Conservation (phyloP, 1,284 basidiomycete species). For the Ceratobasidium theobromae region DNA sequence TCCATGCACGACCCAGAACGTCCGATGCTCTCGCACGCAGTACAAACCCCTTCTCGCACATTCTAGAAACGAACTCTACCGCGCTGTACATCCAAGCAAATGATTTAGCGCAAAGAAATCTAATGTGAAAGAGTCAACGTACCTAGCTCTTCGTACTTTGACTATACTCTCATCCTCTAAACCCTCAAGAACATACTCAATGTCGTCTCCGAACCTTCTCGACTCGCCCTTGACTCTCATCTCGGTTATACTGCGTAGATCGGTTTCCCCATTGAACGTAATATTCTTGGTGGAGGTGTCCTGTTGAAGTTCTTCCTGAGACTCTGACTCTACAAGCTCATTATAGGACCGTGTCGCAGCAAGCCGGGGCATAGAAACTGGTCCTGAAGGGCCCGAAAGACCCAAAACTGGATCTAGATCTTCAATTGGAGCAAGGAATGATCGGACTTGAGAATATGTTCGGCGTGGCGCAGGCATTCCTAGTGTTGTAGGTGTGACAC, state of each 20-base stretch:
- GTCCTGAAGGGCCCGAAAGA: background rate
- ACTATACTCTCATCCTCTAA: constrained; percentile 55
- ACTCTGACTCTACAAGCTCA: constrained; percentile 12
- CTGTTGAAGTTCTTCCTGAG: constrained; percentile 27
- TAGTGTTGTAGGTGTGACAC: constrained; percentile 6
- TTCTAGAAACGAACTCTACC: constrained; percentile 67
- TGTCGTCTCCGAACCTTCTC: constrained; percentile 72
- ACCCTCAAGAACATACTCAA: constrained; percentile 78
- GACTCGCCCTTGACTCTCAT: constrained; percentile 75
- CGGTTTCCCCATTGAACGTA: constrained; percentile 49
- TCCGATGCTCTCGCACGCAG: constrained; percentile 73
- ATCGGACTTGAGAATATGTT: constrained; percentile 25
- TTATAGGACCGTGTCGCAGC: constrained; percentile 10
- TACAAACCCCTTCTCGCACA: constrained; percentile 70
- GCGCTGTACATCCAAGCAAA: constrained; percentile 50
- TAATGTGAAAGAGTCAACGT: constrained; percentile 6
- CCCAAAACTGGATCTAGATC: background rate
- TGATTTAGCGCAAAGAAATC: background rate
- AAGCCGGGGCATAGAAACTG: constrained; percentile 3
- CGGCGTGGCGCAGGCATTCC: constrained; percentile 28
- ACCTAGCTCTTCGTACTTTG: constrained; percentile 67
- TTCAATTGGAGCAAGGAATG: constrained; percentile 16
- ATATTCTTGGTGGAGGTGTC: constrained; percentile 24
- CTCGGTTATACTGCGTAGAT: constrained; percentile 76
- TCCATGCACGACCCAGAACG: constrained; percentile 66